These are phyloP conservation scores for Sporothrix luriei DNA, from an alignment of 2,329 filamentous ascomycete species.

Conservation along the genomic window DNA sequence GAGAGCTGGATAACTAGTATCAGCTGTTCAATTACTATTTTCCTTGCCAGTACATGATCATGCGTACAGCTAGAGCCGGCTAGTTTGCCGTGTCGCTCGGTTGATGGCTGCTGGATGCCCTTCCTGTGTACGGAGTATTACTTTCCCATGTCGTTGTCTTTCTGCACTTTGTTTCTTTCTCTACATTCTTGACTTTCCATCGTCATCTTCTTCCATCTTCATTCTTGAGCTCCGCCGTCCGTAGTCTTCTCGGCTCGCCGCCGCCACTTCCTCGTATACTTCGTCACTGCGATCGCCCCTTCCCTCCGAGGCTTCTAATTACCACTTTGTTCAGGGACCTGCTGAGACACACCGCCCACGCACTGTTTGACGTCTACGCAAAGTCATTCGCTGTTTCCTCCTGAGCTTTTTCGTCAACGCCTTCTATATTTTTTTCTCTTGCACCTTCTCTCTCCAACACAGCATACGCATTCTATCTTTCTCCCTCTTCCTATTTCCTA, in stretches of 20 bases:
- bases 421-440: no score
- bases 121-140: neutral
- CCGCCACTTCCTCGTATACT: neutral
- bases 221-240: neutral
- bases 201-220: slow-evolving; percentile 5
- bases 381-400: neutral
- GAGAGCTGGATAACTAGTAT: neutral
- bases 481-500: neutral
- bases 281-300: neutral
- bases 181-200: neutral
- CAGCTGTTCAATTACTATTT: neutral
- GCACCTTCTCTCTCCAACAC: neutral
- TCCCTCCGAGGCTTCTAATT: neutral
- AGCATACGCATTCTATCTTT: neutral
- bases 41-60: neutral
- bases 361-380: neutral
- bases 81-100: slow-evolving; percentile 17
- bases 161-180: neutral
- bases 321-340: neutral
- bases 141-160: neutral
- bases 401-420: slow-evolving; percentile 3
- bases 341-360: slow-evolving; percentile 21
- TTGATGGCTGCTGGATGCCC: slow-evolving; percentile 2
- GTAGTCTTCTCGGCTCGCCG: neutral
- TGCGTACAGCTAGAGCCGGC: neutral